phyloP scores from a whole-genome alignment of 495 filamentous ascomycete species.

The Aspergillus kassunensis region DNA sequence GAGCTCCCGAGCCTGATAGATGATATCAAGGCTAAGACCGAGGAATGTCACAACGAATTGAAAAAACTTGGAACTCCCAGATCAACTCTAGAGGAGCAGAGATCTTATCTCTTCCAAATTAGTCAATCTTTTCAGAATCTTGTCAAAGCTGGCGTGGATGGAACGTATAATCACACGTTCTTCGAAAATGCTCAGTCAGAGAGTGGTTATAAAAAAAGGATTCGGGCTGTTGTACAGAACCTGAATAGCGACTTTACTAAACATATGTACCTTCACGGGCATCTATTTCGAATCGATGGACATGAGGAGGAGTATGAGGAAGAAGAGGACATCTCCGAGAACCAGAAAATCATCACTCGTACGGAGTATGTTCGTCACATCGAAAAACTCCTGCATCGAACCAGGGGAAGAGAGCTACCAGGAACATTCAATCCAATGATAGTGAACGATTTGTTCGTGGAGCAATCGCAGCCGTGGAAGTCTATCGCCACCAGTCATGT shows the following conservation, averaged over 20 bases:
- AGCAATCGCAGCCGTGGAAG: slow-evolving; percentile 47
- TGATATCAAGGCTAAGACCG: slow-evolving; percentile 47
- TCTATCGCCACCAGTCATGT: slow-evolving; percentile 35
- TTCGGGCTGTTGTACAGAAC: slow-evolving; percentile 59
- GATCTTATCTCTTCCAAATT: slow-evolving; percentile 47
- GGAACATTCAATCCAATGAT: slow-evolving; percentile 50
- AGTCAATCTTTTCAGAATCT: slow-evolving; percentile 49
- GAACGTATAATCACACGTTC: slow-evolving; percentile 54
- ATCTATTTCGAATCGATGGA: slow-evolving; percentile 24
- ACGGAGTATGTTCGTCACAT: slow-evolving; percentile 38
- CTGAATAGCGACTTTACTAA: slow-evolving; percentile 28
- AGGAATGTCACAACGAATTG: slow-evolving; percentile 30
- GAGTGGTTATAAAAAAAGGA: slow-evolving; percentile 44
- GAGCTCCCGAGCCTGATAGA: slow-evolving; percentile 57
- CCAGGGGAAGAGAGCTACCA: slow-evolving; percentile 45
- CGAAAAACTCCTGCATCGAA: slow-evolving; percentile 33
- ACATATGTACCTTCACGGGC: slow-evolving; percentile 41
- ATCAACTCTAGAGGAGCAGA: slow-evolving; percentile 45
- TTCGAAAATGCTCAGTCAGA: slow-evolving; percentile 44
- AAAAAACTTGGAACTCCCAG: slow-evolving; percentile 47
- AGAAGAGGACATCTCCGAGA: neutral
- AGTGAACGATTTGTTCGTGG: slow-evolving; percentile 45
- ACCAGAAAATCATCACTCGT: slow-evolving; percentile 24
- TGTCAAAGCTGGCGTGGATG: slow-evolving; percentile 49
- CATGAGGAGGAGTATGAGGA: neutral